Percentiles rank a stretch among this genome's conserved stretches.
phyloP scores from a whole-genome alignment of 2,329 filamentous ascomycete genomes.

The Fusarium nygamai region DNA sequence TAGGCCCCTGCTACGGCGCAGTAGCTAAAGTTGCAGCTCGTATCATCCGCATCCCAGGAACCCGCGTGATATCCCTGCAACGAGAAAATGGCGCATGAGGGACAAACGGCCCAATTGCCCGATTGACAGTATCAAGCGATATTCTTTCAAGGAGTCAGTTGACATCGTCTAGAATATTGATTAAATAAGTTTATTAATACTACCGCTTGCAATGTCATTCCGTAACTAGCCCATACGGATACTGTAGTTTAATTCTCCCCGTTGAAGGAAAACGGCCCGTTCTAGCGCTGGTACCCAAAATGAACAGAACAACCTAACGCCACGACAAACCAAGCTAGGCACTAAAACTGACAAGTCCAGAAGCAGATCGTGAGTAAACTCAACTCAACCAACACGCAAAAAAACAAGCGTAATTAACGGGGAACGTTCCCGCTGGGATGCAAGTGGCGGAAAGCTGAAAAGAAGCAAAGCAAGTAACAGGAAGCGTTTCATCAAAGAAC shows the following conservation, averaged over 20 bases:
- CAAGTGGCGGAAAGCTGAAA: neutral
- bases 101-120: neutral
- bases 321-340: neutral
- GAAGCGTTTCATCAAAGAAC: neutral
- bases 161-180: neutral
- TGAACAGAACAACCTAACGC: neutral
- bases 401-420: neutral
- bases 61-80: neutral
- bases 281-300: neutral
- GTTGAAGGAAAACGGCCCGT: neutral
- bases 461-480: neutral
- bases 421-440: neutral
- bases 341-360: neutral
- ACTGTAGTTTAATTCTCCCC: too few species aligned
- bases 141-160: neutral
- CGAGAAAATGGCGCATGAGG: neutral
- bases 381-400: neutral
- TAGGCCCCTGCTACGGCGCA: neutral
- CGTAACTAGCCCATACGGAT: neutral
- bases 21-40: neutral
- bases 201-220: neutral
- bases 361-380: neutral
- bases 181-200: neutral
- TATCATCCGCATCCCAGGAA: neutral
- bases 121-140: neutral